Percentiles rank a stretch among this genome's conserved stretches.
These are phyloP conservation scores for Malbranchea cinnamomea DNA, from an alignment of 2,329 filamentous ascomycete species.

Conservation along the genomic window DNA sequence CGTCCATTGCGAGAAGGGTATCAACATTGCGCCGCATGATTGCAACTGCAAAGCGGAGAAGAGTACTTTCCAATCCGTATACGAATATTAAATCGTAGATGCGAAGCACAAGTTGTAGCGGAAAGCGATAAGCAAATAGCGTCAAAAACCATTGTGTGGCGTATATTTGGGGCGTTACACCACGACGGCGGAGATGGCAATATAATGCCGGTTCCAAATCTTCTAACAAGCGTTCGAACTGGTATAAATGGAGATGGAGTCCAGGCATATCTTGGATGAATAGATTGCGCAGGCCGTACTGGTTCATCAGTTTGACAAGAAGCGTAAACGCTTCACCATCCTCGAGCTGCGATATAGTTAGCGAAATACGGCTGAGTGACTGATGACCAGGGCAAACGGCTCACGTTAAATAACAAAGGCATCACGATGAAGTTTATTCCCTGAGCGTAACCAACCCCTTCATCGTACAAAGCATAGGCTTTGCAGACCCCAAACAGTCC, in stretches of 20 bases:
- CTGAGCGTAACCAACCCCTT: slow-evolving; percentile 89
- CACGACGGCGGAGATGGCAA: slow-evolving; percentile 77
- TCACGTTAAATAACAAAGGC: slow-evolving; percentile 85
- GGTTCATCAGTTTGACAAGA: slow-evolving; percentile 87
- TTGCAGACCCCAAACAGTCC: slow-evolving; percentile 93
- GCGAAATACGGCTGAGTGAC: slow-evolving; percentile 1
- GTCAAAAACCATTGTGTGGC: slow-evolving; percentile 99
- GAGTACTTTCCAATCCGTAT: slow-evolving; percentile 74
- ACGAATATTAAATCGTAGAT: slow-evolving; percentile 94
- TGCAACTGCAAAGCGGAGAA: slow-evolving; percentile 86
- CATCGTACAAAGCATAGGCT: slow-evolving; percentile 90
- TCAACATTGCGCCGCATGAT: slow-evolving; percentile 90
- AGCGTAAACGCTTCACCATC: slow-evolving; percentile 94
- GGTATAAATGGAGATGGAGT: slow-evolving; percentile 80
- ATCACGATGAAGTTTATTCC: slow-evolving; percentile 98
- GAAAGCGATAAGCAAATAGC: slow-evolving; percentile 95
- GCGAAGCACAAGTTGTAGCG: slow-evolving; percentile 83
- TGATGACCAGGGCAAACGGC: slow-evolving; percentile 16
- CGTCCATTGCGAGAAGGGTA: slow-evolving; percentile 65
- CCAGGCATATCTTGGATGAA: slow-evolving; percentile 96
- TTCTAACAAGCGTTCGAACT: slow-evolving; percentile 87
- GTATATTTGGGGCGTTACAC: slow-evolving; percentile 83
- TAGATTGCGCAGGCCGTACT: slow-evolving; percentile 82
- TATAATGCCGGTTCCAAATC: slow-evolving; percentile 89
- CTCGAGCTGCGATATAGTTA: slow-evolving; percentile 51